Evolutionary conservation across 805 yeast genomes (phyloP).

Genomic region (Ogataea paradorogensis): DNA sequence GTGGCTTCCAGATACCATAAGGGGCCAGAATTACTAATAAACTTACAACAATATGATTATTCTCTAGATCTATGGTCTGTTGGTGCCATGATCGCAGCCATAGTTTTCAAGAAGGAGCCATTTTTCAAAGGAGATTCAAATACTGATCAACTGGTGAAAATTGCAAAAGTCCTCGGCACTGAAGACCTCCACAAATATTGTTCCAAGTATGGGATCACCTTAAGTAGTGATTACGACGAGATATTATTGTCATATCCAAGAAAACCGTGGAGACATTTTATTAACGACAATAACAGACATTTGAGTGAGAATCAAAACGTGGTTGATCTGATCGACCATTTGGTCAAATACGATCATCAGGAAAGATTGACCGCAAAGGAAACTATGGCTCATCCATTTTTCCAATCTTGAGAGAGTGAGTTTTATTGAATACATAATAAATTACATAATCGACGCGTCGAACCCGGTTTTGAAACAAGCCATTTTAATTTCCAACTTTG

Average conservation of each 20-base stretch:
- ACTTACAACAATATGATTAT: conserved; percentile 80
- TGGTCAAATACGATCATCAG: conserved; percentile 82
- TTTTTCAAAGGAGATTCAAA: conserved; percentile 90
- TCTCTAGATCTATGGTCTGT: conserved; percentile 87
- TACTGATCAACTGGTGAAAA: conserved; percentile 87
- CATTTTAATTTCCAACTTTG: neutral
- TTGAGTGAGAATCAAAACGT: conserved; percentile 52
- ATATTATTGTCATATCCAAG: conserved; percentile 61
- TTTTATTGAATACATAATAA: neutral
- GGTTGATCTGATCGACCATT: conserved; percentile 67
- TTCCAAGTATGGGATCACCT: conserved; percentile 61
- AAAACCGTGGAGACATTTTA: conserved; percentile 65
- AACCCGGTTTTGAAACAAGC: neutral
- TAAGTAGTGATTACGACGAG: conserved; percentile 78
- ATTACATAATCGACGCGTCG: conserved; percentile 11
- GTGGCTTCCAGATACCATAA: conserved; percentile 91
- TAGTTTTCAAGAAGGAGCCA: conserved; percentile 86
- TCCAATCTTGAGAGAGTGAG: conserved; percentile 13
- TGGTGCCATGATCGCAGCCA: conserved; percentile 89
- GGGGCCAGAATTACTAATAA: conserved; percentile 87
- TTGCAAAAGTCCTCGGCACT: conserved; percentile 84
- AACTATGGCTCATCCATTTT: conserved; percentile 67
- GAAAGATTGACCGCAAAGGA: conserved; percentile 85
- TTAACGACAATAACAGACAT: conserved; percentile 51
- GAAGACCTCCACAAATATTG: conserved; percentile 67